These are phyloP conservation scores for Curvularia hawaiiensis DNA, from an alignment of 2,329 filamentous ascomycete species.

Conservation along the genomic window DNA sequence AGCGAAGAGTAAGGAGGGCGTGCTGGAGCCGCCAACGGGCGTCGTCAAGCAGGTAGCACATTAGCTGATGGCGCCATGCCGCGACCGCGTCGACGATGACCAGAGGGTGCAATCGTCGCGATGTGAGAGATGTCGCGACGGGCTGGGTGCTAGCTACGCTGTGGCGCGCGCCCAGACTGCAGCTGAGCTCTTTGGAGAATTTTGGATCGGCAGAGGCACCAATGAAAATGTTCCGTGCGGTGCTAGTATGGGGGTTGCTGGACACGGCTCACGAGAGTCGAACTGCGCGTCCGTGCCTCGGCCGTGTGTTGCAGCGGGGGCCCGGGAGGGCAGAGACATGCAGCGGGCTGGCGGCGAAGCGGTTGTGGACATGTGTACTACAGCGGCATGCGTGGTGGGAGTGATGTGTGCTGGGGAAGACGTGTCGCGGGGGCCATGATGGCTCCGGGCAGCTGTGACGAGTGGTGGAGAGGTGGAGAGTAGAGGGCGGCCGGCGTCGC, in stretches of 20 bases:
- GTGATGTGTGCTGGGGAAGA: conserved; percentile 9
- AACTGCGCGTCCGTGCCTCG: conserved; percentile 25
- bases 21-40: conserved; percentile 14
- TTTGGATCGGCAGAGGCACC: conserved; percentile 31
- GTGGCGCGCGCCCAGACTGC: conserved; percentile 27
- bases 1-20: not conserved
- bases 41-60: conserved; percentile 11
- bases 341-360: conserved; percentile 23
- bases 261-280: conserved; percentile 26
- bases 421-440: conserved; percentile 6
- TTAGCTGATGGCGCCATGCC: conserved; percentile 20
- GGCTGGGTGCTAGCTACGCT: conserved; percentile 10
- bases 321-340: conserved; percentile 30
- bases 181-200: conserved; percentile 25
- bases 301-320: conserved; percentile 35
- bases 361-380: conserved; percentile 15
- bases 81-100: conserved; percentile 8
- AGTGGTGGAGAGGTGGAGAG: conserved; percentile 13
- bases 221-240: conserved; percentile 20
- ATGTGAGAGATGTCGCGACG: conserved; percentile 22
- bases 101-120: conserved; percentile 19
- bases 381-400: conserved; percentile 10
- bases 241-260: conserved; percentile 13
- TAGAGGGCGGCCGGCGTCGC: conserved; percentile 18
- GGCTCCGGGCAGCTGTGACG: conserved; percentile 29